Base-by-base conservation (phyloP, 495 filamentous ascomycete species). In the Lasiosphaeriaceae sp. region DNA sequence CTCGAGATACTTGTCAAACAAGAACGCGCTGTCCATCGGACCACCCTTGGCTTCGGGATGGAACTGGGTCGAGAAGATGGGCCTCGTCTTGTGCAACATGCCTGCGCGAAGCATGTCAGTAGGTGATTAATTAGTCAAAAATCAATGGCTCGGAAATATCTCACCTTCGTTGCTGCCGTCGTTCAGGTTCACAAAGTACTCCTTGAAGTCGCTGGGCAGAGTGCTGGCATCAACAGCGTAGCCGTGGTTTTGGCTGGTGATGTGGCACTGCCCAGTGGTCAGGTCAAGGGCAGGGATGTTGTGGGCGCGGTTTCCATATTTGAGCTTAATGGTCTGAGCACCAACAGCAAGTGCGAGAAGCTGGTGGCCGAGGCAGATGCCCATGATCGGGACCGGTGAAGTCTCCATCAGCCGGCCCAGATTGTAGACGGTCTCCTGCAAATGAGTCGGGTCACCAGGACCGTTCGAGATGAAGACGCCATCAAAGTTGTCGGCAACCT, bases 391-490 rank as follows among this genome's bases (percentile, higher is more conserved):
- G 16, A 96, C 79, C 66, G 92, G 84, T 23, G 89, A 94, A 20
- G 82, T 83, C 68, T 96, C 90, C 86, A 97, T 96, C 66, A 97
- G 73, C 53, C 89, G 86, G 54, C 77, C 79, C 41, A 97, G 80
- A 73, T 96, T 90, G 82, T 92, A 92, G 54, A 96, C 90, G 12
- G 95, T 96, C 57, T 89, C 81, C 67, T 90, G 85, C 77, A 92
- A 96, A 78, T 97, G 92, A 24, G 92, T 97, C 63, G 94, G 94
- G 75, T 99, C 94, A 72, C 94, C 94, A 9, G 94, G 93, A 56
- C 94, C 93, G 76, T 98, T 97, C 71, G 90, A 95, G 74, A 90
- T 96, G 82, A 99, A 98, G 67, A 98, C 84, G 62, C 94, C 94
- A 64, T 98, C 94, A 63, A 96, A 98, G 79, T 96, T 90, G 72